Conservation (phyloP, 805 yeast genomes). For the Blastobotrys muscicola region DNA sequence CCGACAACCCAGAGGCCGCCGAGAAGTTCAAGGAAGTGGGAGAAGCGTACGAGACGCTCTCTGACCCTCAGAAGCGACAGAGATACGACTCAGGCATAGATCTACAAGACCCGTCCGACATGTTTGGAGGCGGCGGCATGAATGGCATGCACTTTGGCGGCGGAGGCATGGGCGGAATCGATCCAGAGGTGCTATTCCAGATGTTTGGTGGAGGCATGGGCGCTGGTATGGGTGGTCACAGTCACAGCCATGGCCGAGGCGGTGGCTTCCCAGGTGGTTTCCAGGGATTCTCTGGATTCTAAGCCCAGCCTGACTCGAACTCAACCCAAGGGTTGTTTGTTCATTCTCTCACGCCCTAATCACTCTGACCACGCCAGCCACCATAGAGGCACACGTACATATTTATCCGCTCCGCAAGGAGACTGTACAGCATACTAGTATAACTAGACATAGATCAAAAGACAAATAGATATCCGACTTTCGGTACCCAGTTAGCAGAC, state of each 20-base stretch:
- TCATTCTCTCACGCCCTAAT: too few species aligned
- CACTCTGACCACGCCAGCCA: too few species aligned
- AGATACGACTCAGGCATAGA: slow-evolving; percentile 85
- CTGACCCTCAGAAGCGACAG: slow-evolving; percentile 82
- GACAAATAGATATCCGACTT: too few species aligned
- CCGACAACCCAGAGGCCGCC: slow-evolving; percentile 59
- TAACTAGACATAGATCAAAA: too few species aligned
- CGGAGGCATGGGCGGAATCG: slow-evolving; percentile 40
- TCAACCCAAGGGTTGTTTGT: too few species aligned
- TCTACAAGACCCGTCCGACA: slow-evolving; percentile 27
- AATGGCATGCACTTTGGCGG: slow-evolving; percentile 58
- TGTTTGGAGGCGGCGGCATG: slow-evolving; percentile 62
- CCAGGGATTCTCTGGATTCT: slow-evolving; percentile 5
- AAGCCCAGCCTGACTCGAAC: too few species aligned
- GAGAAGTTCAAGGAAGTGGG: slow-evolving; percentile 91
- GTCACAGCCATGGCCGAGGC: slow-evolving; percentile 15
- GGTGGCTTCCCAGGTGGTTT: slow-evolving; percentile 11
- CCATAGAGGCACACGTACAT: too few species aligned
- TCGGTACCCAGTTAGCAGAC: too few species aligned
- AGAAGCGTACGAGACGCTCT: slow-evolving; percentile 74
- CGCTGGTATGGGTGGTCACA: slow-evolving; percentile 17
- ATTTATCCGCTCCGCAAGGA: too few species aligned
- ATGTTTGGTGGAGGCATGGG: slow-evolving; percentile 31
- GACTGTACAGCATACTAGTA: too few species aligned
- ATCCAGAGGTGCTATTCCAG: slow-evolving; percentile 29